Evolutionary conservation across 257 asterid genomes (phyloP).

Genomic region (Jacaranda mimosifolia): DNA sequence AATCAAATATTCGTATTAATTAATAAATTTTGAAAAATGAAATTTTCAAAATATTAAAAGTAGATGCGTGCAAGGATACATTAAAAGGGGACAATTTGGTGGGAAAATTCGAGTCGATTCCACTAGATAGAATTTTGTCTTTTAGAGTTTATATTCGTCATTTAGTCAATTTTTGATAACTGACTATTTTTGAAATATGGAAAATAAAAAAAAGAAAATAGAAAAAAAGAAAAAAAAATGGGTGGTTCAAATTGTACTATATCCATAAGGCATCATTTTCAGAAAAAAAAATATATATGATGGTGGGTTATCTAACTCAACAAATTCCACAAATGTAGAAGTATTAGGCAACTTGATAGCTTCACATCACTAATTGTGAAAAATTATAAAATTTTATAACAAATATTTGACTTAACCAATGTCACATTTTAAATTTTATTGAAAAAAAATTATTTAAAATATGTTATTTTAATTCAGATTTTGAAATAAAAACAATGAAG

Average conservation of each 20-base stretch:
- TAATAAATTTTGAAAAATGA: not conserved
- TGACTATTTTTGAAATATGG: slow-evolving; percentile 34
- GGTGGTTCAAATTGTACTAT: slow-evolving; percentile 48
- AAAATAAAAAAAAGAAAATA: too few species aligned
- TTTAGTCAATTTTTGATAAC: slow-evolving; percentile 35
- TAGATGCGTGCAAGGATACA: slow-evolving; percentile 37
- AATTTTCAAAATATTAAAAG: not conserved
- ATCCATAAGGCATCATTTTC: slow-evolving; percentile 49
- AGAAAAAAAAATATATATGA: not conserved
- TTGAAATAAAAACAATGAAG: too few species aligned
- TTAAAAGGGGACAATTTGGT: slow-evolving; percentile 21
- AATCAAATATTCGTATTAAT: not conserved
- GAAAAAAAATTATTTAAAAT: too few species aligned
- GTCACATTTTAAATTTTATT: too few species aligned
- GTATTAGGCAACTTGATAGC: slow-evolving; percentile 12
- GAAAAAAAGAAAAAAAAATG: not conserved
- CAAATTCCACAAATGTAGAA: slow-evolving; percentile 3
- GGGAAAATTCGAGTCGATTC: slow-evolving; percentile 38
- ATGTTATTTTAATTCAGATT: too few species aligned
- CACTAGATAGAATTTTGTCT: slow-evolving; percentile 27
- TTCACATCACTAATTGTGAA: slow-evolving; percentile 13
- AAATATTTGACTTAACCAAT: too few species aligned
- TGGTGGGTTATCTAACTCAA: slow-evolving; percentile 26
- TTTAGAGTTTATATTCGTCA: slow-evolving; percentile 18
- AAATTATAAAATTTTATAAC: not conserved